Evolutionary conservation across 1,284 basidiomycete genomes (phyloP).

Genomic region (Ceratobasidium sp.): DNA sequence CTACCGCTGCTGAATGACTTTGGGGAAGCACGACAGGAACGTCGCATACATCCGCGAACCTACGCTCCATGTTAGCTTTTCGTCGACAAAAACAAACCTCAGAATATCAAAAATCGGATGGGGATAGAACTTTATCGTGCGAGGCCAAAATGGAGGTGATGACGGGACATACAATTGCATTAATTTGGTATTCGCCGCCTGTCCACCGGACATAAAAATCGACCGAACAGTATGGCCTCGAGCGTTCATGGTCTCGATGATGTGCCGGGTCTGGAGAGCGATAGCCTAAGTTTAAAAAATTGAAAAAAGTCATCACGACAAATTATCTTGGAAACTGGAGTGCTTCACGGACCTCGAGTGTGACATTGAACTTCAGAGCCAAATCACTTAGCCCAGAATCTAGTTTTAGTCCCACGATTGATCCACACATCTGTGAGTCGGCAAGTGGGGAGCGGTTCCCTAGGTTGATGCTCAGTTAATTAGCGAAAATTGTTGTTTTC

Average conservation of each 20-base stretch:
- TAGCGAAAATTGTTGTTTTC: background rate
- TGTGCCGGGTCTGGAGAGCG: constrained; percentile 94
- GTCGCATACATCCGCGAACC: constrained; percentile 83
- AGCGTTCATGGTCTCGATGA: constrained; percentile 90
- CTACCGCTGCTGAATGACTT: constrained; percentile 84
- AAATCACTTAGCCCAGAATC: constrained; percentile 84
- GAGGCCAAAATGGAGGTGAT: background rate
- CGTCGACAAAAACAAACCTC: background rate
- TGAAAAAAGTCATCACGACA: background rate
- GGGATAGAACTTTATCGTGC: background rate
- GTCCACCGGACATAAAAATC: constrained; percentile 94
- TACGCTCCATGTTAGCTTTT: background rate
- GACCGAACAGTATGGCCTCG: constrained; percentile 86
- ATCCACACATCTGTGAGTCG: constrained; percentile 92
- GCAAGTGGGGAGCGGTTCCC: constrained; percentile 97
- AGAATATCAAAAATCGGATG: background rate
- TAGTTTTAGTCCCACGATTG: constrained; percentile 87
- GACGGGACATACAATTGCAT: constrained; percentile 71
- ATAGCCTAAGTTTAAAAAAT: constrained; percentile 66
- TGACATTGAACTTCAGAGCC: constrained; percentile 89
- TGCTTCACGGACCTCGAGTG: constrained; percentile 70
- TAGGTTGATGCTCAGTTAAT: constrained; percentile 52
- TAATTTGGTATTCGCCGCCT: constrained; percentile 83
- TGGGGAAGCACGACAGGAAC: constrained; percentile 88
- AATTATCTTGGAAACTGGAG: background rate